A percentile compares a stretch with the other conserved stretches of the same genome.
These are phyloP conservation scores for Aspergillus affinis DNA, from an alignment of 495 filamentous ascomycete genomes.

Conservation along the genomic window DNA sequence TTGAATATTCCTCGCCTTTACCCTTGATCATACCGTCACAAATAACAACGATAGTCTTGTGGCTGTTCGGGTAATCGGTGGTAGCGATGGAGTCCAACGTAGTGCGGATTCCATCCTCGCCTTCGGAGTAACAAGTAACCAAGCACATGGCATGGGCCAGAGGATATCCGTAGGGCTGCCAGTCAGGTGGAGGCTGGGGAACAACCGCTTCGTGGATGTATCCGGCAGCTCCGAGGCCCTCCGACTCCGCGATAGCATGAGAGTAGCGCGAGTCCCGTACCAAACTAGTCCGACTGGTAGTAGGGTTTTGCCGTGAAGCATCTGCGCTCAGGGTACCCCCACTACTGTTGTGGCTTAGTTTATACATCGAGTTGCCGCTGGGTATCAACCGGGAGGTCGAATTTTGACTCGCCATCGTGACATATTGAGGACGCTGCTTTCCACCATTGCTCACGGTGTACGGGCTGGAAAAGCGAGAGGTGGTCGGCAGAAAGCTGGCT, in stretches of 20 bases:
- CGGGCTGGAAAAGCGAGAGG: conserved; percentile 91
- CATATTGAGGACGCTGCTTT: conserved; percentile 59
- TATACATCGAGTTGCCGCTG: conserved; percentile 64
- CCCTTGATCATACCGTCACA: conserved; percentile 99
- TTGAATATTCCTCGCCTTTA: conserved; percentile 81
- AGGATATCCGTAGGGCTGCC: conserved; percentile 93
- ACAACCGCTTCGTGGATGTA: conserved; percentile 96
- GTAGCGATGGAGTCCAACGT: conserved; percentile 95
- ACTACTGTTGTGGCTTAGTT: conserved; percentile 67
- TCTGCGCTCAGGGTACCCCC: conserved; percentile 52
- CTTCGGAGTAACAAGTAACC: conserved; percentile 97
- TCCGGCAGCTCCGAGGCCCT: conserved; percentile 80
- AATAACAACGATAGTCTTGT: conserved; percentile 93
- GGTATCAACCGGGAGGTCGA: conserved; percentile 73
- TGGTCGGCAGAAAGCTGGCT: conserved; percentile 75
- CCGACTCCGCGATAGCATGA: conserved; percentile 59
- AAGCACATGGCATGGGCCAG: conserved; percentile 91
- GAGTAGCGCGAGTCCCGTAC: conserved; percentile 50
- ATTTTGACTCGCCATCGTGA: conserved; percentile 95
- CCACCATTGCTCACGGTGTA: conserved; percentile 67
- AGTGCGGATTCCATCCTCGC: conserved; percentile 85
- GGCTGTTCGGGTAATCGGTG: conserved; percentile 98
- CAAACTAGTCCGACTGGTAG: conserved; percentile 54
- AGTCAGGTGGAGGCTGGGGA: conserved; percentile 95
- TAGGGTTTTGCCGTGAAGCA: conserved; percentile 35